A percentile compares a stretch with the other conserved stretches of the same genome.
phyloP scores from a whole-genome alignment of 2,329 filamentous ascomycete genomes.

The Ophiostoma sp. region DNA sequence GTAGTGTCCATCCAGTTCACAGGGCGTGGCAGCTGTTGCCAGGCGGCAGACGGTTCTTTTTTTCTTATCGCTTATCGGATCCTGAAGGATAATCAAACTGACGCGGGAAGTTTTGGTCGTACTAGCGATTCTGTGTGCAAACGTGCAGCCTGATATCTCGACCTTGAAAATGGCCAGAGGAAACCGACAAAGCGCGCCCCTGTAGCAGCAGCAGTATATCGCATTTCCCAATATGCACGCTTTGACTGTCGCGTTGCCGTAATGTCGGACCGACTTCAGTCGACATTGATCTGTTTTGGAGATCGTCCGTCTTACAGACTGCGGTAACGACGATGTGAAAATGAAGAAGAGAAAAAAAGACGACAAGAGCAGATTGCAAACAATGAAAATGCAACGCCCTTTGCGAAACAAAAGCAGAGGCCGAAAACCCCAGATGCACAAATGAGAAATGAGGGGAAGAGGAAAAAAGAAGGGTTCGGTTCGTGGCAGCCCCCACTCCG shows the following conservation, averaged over 20 bases:
- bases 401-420: neutral
- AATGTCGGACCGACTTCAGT: neutral
- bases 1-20: neutral
- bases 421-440: neutral
- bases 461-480: neutral
- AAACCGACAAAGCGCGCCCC: neutral
- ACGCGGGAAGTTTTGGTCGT: neutral
- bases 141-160: neutral
- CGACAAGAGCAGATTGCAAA: too few species aligned
- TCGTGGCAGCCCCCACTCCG: neutral
- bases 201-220: neutral
- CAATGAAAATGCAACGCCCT: neutral
- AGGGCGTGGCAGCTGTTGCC: constrained; percentile 1
- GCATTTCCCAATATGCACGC: neutral
- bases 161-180: neutral
- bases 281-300: neutral
- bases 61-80: neutral
- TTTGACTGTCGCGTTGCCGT: neutral
- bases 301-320: neutral
- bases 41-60: neutral
- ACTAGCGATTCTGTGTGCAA: neutral
- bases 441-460: constrained; percentile 9
- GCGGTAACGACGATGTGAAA: neutral
- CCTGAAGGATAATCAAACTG: neutral
- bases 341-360: neutral